Conservation (phyloP, 306 rosid genomes). For the Oxytropis ochrocephala region DNA sequence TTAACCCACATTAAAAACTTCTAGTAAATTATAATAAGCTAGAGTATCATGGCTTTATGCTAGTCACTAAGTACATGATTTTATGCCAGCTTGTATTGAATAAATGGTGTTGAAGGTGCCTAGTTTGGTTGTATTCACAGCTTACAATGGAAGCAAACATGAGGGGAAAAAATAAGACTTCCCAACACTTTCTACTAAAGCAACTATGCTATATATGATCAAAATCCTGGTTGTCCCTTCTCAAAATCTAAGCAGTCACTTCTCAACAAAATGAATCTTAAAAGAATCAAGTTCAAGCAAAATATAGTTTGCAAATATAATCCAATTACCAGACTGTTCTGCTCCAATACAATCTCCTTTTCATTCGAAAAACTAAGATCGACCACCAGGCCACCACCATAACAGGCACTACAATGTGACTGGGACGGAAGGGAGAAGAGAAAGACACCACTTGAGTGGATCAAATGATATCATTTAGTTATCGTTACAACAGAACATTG, state of each 20-base stretch:
- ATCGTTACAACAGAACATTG: neutral
- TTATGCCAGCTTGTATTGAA: too few relatives aligned
- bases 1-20: too few relatives aligned
- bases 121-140: too few relatives aligned
- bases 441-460: neutral
- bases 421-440: neutral
- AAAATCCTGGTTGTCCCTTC: neutral
- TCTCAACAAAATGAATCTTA: neutral
- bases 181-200: neutral
- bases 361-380: neutral
- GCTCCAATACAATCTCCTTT: neutral
- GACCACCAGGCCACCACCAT: neutral
- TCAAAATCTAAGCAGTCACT: neutral
- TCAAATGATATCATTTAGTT: slow-evolving; percentile 16
- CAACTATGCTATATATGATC: neutral
- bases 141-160: too few relatives aligned
- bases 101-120: too few relatives aligned
- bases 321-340: neutral
- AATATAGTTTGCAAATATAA: neutral
- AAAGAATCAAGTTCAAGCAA: neutral
- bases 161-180: too few relatives aligned
- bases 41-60: too few relatives aligned
- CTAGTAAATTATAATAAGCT: too few relatives aligned
- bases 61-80: too few relatives aligned
- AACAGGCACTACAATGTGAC: neutral